Conservation (phyloP, 352 stramenopile species). For the Phytophthora sojae region DNA sequence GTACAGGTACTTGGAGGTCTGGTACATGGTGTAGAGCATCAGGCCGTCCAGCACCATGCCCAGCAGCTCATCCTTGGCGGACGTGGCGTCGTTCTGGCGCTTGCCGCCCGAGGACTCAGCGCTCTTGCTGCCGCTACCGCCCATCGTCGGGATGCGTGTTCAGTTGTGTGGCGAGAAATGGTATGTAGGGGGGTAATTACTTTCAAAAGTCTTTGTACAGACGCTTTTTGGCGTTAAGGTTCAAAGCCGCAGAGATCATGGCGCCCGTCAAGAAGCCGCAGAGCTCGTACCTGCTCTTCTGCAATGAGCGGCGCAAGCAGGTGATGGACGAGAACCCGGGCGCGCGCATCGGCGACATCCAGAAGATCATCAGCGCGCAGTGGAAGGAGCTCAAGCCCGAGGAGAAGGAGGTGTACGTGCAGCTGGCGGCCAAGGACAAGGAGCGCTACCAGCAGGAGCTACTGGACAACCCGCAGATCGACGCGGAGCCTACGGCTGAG, state of each 20-base stretch:
- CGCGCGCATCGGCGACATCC: conserved; percentile 71
- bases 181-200: background rate
- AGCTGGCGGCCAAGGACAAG: conserved; percentile 89
- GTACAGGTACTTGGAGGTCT: conserved; percentile 86
- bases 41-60: conserved; percentile 80
- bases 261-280: conserved; percentile 83
- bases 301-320: conserved; percentile 76
- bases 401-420: conserved; percentile 90
- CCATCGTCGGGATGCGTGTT: conserved; percentile 49
- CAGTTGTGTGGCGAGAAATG: conserved; percentile 22
- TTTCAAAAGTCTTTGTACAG: conserved; percentile 15
- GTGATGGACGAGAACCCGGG: conserved; percentile 72
- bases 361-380: conserved; percentile 90
- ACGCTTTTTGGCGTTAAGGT: conserved; percentile 6
- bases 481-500: conserved; percentile 61
- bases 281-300: conserved; percentile 89
- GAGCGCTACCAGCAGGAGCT: conserved; percentile 81
- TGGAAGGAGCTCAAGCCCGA: conserved; percentile 90
- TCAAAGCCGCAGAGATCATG: conserved; percentile 33
- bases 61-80: conserved; percentile 67
- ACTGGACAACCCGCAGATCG: conserved; percentile 65
- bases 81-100: conserved; percentile 27
- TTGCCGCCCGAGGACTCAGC: conserved; percentile 30
- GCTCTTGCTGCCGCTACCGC: conserved; percentile 66
- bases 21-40: conserved; percentile 86